Evolutionary conservation across 352 stramenopile species (phyloP), one percentile per base, ranked within the genome.

Genomic region (Globisporangium spinosum): DNA sequence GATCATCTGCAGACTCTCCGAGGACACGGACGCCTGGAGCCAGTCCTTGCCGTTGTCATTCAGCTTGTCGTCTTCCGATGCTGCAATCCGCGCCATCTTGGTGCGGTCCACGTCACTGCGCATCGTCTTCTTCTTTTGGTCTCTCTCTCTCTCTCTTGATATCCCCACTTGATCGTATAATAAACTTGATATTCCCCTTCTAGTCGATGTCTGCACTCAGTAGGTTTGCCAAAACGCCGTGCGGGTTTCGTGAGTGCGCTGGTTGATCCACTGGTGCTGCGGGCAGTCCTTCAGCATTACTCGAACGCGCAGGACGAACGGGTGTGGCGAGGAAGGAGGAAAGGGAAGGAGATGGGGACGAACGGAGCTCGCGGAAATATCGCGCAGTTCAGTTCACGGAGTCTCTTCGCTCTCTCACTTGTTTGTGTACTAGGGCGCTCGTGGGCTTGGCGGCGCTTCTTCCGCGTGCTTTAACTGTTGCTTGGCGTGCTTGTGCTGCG

Each of bases 191-290:
- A 6, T 43, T 65, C 27, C 45, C 45, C 29, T 23, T 22, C 35
- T 53, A 17, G 25, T 65, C 45, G 45, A 22, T 34, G 38, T 13
- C 53, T 63, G 45, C 32, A 45, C 60, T 88, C 82, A 93, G 60
- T 87, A 71, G 15, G 76, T 76, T 77, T 83, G 77, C 78, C 76
- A 83, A 71, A 91, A 83, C 59, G 79, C 76, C 62, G 79, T 85
- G 75, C 84, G 87, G 75, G 85, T 94, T 79, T 96, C 88, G 85
- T 93, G 85, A 72, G 85, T 91, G 79, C 88, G 88, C 72, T 92
- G 85, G 76, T 78, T 89, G 74, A 96, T 93, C 85, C 85, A 96
- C 86, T 96, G 88, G 75, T 96, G 88, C 82, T 96, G 88, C 67
- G 88, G 88, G 67, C 88, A 96, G 77, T 94, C 79, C 82, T 94